These are phyloP conservation scores for Globisporangium cederbergense DNA, from an alignment of 352 stramenopile genomes.

Conservation along the genomic window DNA sequence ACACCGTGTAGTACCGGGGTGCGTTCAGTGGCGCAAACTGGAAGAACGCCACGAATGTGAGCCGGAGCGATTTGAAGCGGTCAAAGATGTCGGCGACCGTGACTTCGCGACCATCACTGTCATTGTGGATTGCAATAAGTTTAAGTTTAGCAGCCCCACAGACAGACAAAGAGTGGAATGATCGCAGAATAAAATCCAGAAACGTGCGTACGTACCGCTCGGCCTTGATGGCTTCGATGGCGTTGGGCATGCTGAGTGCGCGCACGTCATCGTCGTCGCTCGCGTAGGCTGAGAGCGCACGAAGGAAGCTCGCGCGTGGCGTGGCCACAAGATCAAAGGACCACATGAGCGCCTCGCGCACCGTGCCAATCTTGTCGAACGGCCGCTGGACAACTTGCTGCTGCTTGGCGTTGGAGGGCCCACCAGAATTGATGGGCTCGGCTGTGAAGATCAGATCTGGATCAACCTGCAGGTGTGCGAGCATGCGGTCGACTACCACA, in stretches of 20 bases:
- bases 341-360: slow-evolving; percentile 74
- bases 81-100: slow-evolving; percentile 68
- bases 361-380: slow-evolving; percentile 51
- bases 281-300: slow-evolving; percentile 57
- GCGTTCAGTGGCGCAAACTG: slow-evolving; percentile 63
- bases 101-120: slow-evolving; percentile 25
- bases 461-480: slow-evolving; percentile 51
- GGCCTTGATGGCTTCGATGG: slow-evolving; percentile 37
- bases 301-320: slow-evolving; percentile 56
- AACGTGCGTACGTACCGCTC: slow-evolving; percentile 28
- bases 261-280: slow-evolving; percentile 46
- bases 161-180: slow-evolving; percentile 4
- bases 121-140: neutral
- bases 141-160: neutral
- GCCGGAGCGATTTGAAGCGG: slow-evolving; percentile 53
- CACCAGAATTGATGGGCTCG: slow-evolving; percentile 16
- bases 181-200: neutral
- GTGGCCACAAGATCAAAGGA: slow-evolving; percentile 70
- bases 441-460: slow-evolving; percentile 44
- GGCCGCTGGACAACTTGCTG: slow-evolving; percentile 25
- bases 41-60: slow-evolving; percentile 67
- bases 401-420: slow-evolving; percentile 6
- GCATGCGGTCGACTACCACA: slow-evolving; percentile 43
- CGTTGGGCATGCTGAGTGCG: slow-evolving; percentile 41
- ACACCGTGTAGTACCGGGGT: slow-evolving; percentile 80